Evolutionary conservation across 805 yeast species (phyloP), one percentile per base, ranked within the genome.

Genomic region (Lipomyces spencermartinsiae): DNA sequence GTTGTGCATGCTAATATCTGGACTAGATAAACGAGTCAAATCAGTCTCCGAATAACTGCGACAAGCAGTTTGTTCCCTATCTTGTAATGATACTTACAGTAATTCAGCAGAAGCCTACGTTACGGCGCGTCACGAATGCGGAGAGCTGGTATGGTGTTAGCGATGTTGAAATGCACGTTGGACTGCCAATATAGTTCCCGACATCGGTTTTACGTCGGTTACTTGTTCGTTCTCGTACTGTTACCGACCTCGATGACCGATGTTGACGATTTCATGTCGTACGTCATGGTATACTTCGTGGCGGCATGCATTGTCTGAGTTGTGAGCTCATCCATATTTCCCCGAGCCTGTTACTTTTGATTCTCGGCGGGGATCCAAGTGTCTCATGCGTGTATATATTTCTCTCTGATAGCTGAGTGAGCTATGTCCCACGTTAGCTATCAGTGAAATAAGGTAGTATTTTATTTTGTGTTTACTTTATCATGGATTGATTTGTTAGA

Each of bases 391-490:
- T n/a, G n/a, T 43, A n/a, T 16, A 43, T 43, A 1, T 43, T 43
- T 6, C n/a, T 43, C 22, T 8, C 49, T n/a, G 49, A 16, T 43
- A 16, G 49, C 49, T 19, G 9, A 19, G 22, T 43, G 22, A 43
- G 49, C 22, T 7, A 43, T 8, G 49, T 43, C 49, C n/a, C 16
- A n/a, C 10, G 16, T 43, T n/a, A n/a, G 22, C 49, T 16, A 43
- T 43, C 49, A 16, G 25, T 43, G 49, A 16, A n/a, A n/a, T 43
- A 43, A 43, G 49, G 49, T 43, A 43, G 49, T 43, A 43, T 43
- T 43, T 43, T 43, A 43, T 12, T 37, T 37, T 43, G 10, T 16
- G 49, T 43, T 16, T 43, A 16, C 29, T 43, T 43, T 43, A 16
- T 43, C n/a, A n/a, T 16, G 29, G 29, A 25, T 43, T 8, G 49